These are phyloP conservation scores for Hypoxylon perforatum DNA, from an alignment of 495 filamentous ascomycete genomes.

Conservation along the genomic window DNA sequence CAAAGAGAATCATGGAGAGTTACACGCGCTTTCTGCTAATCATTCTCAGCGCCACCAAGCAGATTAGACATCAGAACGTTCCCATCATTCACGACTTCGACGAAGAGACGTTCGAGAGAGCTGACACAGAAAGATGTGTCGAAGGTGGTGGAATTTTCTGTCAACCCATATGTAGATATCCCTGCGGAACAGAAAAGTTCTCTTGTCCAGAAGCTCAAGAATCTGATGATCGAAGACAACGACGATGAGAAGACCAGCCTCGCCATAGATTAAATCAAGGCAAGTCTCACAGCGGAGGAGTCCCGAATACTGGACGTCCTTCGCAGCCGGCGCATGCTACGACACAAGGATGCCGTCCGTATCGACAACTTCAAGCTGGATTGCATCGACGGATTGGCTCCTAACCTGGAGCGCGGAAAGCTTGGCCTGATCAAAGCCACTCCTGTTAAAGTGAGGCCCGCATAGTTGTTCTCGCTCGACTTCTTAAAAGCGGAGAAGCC, in stretches of 20 bases:
- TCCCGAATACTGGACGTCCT: conserved; percentile 47
- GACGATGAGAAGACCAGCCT: conserved; percentile 2
- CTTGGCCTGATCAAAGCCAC: conserved; percentile 32
- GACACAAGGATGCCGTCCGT: conserved; percentile 46
- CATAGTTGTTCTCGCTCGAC: conserved; percentile 9
- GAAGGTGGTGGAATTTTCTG: conserved; percentile 54
- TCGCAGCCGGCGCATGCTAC: conserved; percentile 37
- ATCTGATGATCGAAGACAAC: conserved; percentile 4
- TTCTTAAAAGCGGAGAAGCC: conserved; percentile 5
- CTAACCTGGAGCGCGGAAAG: conserved; percentile 45
- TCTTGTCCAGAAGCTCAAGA: conserved; percentile 44
- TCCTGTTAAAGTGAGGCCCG: not conserved
- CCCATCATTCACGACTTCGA: conserved; percentile 50
- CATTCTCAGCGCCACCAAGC: conserved; percentile 56
- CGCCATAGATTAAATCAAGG: conserved; percentile 19
- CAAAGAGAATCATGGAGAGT: conserved; percentile 54
- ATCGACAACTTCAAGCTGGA: conserved; percentile 50
- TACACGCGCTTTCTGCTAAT: conserved; percentile 65
- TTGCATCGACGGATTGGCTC: conserved; percentile 49
- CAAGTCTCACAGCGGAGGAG: conserved; percentile 48
- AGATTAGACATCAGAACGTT: conserved; percentile 55
- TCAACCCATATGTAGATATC: conserved; percentile 45
- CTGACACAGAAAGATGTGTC: conserved; percentile 50
- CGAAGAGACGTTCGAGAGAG: conserved; percentile 58
- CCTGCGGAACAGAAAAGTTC: conserved; percentile 32